Conservation (phyloP, 768 basidiomycete genomes). For the Mycena haematopus region DNA sequence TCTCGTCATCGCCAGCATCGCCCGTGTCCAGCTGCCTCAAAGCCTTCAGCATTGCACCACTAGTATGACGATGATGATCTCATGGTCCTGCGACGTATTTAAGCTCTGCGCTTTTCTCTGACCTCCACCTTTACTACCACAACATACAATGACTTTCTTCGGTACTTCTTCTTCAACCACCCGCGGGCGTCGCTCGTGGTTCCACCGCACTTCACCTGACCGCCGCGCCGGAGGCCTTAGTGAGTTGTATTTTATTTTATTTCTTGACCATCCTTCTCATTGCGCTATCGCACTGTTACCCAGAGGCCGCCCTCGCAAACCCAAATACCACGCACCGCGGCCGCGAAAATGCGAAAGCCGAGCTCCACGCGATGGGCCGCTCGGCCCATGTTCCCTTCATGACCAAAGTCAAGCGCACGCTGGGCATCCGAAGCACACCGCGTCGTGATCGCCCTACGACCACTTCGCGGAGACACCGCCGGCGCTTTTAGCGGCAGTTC, state of each 20-base stretch:
- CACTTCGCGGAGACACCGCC: not conserved
- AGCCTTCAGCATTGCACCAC: not conserved
- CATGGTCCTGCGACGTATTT: not conserved
- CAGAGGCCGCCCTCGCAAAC: slow-evolving; percentile 55
- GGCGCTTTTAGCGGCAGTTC: not conserved
- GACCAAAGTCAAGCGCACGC: slow-evolving; percentile 57
- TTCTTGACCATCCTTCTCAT: slow-evolving; percentile 7
- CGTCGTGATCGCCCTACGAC: slow-evolving; percentile 30
- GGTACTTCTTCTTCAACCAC: slow-evolving; percentile 12
- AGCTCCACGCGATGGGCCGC: slow-evolving; percentile 53
- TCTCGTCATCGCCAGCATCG: slow-evolving; percentile 9
- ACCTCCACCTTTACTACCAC: not conserved
- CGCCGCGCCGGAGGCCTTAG: slow-evolving; percentile 49
- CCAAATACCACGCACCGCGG: slow-evolving; percentile 53
- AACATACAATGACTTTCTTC: slow-evolving; percentile 22
- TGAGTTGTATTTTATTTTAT: slow-evolving; percentile 28
- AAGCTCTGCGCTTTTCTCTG: not conserved
- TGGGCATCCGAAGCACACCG: slow-evolving; percentile 56
- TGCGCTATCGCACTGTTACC: slow-evolving; percentile 44
- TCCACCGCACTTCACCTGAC: slow-evolving; percentile 41
- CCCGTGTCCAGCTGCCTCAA: no score
- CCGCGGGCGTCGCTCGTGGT: slow-evolving; percentile 16
- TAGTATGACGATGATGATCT: slow-evolving; percentile 1
- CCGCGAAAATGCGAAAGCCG: slow-evolving; percentile 51
- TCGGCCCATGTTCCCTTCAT: slow-evolving; percentile 54